Evolutionary conservation across 257 asterid species (phyloP).

Genomic region (Datura wrightii): DNA sequence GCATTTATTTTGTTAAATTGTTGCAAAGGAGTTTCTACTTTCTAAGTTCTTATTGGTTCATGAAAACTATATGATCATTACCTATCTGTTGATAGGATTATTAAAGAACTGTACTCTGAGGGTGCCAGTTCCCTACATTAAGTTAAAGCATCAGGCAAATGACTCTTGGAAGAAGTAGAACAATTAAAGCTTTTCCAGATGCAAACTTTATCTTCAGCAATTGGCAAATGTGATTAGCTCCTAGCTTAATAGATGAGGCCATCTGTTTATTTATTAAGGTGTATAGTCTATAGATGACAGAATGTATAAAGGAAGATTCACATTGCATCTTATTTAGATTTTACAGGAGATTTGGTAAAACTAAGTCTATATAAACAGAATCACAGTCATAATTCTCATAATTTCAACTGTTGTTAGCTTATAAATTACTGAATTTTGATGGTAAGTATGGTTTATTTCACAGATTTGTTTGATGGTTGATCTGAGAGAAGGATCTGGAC

Average conservation of each 20-base stretch:
- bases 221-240: not conserved
- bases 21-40: not conserved
- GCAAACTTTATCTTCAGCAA: not conserved
- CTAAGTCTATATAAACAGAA: not conserved
- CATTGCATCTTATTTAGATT: not conserved
- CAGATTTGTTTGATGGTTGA: conserved; percentile 37
- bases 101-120: not conserved
- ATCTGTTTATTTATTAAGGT: not conserved
- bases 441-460: not conserved
- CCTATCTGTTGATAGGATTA: not conserved
- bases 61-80: not conserved
- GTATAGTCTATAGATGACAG: not conserved
- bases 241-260: not conserved
- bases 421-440: not conserved
- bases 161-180: not conserved
- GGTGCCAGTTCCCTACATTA: not conserved
- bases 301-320: not conserved
- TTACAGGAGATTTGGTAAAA: not conserved
- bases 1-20: not conserved
- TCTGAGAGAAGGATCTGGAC: conserved; percentile 33
- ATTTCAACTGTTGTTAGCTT: conserved; percentile 8
- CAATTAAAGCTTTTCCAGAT: not conserved
- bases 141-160: not conserved
- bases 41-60: not conserved
- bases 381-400: conserved; percentile 13